These are phyloP conservation scores for Coffea eugenioides DNA, from an alignment of 257 asterid genomes.

Conservation along the genomic window DNA sequence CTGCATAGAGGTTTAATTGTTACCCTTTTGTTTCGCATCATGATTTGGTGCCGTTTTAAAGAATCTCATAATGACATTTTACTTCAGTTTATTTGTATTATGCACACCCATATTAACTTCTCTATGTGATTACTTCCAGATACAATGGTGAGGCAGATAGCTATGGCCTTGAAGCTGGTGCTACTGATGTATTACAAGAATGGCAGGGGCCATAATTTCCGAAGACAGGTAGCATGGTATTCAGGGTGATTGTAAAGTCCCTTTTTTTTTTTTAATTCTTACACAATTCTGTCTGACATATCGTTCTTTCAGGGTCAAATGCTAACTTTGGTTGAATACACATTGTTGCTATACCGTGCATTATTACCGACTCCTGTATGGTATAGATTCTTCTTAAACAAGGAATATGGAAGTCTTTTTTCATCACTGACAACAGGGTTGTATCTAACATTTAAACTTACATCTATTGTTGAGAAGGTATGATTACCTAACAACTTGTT, in stretches of 20 bases:
- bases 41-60: neutral
- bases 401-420: constrained; percentile 85
- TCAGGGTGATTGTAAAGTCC: constrained; percentile 11
- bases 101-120: neutral
- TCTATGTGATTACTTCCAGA: constrained; percentile 42
- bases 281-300: constrained; percentile 21
- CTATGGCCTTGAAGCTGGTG: constrained; percentile 74
- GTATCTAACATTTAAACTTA: constrained; percentile 86
- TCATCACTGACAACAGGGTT: constrained; percentile 82
- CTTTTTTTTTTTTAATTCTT: neutral
- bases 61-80: neutral
- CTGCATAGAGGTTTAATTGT: neutral
- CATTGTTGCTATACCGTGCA: constrained; percentile 84
- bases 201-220: constrained; percentile 79
- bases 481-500: constrained; percentile 14
- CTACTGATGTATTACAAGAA: constrained; percentile 76
- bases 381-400: constrained; percentile 92
- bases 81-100: neutral
- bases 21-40: neutral
- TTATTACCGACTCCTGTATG: constrained; percentile 90
- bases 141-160: constrained; percentile 78
- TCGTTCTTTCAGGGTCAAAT: constrained; percentile 70
- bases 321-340: constrained; percentile 83
- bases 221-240: constrained; percentile 65
- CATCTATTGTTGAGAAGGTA: constrained; percentile 82